These are phyloP conservation scores for Platismatia glauca DNA, from an alignment of 495 filamentous ascomycete species.

Conservation along the genomic window DNA sequence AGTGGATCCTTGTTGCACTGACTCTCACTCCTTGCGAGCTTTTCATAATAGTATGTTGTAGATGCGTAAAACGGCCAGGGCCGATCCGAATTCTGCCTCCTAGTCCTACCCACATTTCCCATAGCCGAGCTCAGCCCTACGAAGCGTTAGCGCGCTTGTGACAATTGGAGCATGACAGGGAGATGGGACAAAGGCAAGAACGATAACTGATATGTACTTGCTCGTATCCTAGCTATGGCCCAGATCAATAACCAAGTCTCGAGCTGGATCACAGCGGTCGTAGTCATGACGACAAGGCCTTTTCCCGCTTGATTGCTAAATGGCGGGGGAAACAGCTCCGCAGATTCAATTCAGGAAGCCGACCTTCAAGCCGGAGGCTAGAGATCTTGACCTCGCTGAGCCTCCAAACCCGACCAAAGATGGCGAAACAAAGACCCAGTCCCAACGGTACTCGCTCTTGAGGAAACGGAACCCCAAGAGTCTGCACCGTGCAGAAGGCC, in stretches of 20 bases:
- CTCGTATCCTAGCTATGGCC: neutral
- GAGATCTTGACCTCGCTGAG: neutral
- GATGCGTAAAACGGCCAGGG: no score
- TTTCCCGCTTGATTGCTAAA: neutral
- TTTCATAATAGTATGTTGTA: no score
- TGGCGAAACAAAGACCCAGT: neutral
- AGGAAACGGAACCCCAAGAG: neutral
- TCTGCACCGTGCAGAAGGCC: neutral
- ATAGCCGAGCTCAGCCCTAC: neutral
- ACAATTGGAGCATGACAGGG: neutral
- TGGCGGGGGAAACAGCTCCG: neutral
- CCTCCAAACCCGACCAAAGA: neutral
- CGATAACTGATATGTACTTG: neutral
- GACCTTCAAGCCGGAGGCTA: neutral
- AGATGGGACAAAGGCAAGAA: no score
- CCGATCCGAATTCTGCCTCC: no score
- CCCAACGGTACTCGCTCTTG: neutral
- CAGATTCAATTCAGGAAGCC: constrained; percentile 4
- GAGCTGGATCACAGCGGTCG: neutral
- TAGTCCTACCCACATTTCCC: no score
- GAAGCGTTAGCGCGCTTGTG: neutral
- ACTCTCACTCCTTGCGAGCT: no score
- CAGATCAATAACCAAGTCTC: neutral
- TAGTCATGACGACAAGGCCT: no score
- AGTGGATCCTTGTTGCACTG: no score